Evolutionary conservation across 345 rosid genomes (phyloP), one percentile per base, ranked within the genome.

Genomic region (Isatis tinctoria): DNA sequence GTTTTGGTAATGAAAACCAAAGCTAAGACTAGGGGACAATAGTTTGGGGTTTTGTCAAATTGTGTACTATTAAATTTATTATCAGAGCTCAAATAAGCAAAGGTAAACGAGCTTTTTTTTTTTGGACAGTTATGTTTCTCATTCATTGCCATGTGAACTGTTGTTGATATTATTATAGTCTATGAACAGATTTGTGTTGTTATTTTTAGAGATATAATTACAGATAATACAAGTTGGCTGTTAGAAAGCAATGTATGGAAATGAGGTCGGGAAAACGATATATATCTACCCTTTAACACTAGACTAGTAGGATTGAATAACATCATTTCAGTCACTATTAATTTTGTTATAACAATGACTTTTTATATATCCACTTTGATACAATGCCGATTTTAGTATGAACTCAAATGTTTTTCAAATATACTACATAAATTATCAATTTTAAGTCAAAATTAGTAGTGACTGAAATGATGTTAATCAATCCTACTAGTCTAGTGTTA

Each of bases 1-100:
- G 72, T 10, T 67, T 83, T 66, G 69, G 70, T 8, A 49, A 79
- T 54, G 93, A 88, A 48, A 78, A 81, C 81, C 87, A 81, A 65
- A 83, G 58, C 59, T 89, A 83, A 88, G 59, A 67, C 57, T 48
- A 67, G n/a, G 16, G 37, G 20, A 60, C 27, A 27, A 13, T 8
- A 13, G 40, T 60, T 67, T 60, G 63, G 44, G 36, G 57, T 52
- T 47, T 37, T 3, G 54, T 65, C 41, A 28, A 45, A 20, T 39
- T 72, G 28, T 52, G 53, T 72, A 27, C 24, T 62, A 59, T 39
- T 28, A 16, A 47, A 33, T 24, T 49, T 43, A 59, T n/a, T 45
- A 39, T 45, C 27, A 70, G 22, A 54, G 75, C 69, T 72, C 52
- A 10, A 26, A 2, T 26, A 18, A 39, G 33, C 53, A 62, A 62